phyloP scores from a whole-genome alignment of 108 stramenopile genomes.

The Nannochloropsis gaditana region DNA sequence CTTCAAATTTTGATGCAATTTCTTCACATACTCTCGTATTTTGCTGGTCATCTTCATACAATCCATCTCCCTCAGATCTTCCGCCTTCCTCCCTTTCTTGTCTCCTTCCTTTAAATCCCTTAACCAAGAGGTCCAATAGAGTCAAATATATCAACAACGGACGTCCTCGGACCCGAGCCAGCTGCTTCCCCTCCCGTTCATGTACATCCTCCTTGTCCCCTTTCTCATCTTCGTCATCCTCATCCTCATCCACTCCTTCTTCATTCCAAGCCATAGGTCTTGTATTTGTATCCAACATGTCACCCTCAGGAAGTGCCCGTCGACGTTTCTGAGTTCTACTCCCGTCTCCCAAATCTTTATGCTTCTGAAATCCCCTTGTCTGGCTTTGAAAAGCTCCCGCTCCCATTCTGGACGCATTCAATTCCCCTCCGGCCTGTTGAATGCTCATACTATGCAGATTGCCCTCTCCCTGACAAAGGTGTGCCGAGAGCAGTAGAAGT shows the following conservation, averaged over 20 bases:
- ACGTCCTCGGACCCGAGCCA: not conserved
- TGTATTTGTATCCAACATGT: not conserved
- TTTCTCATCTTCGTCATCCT: not conserved
- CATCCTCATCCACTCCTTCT: not conserved
- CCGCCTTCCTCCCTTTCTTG: not conserved
- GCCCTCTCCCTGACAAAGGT: too few species aligned
- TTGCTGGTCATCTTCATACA: slow-evolving; percentile 18
- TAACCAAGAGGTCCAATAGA: not conserved
- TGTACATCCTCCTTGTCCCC: not conserved
- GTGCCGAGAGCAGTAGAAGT: not conserved
- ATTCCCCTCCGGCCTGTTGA: too few species aligned
- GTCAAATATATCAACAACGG: not conserved
- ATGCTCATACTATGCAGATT: too few species aligned
- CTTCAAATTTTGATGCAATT: not conserved
- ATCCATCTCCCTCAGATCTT: not conserved
- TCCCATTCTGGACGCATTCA: too few species aligned
- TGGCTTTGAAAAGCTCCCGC: too few species aligned
- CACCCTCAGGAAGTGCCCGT: not conserved
- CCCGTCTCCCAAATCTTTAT: not conserved
- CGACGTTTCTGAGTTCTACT: not conserved
- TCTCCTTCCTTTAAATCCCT: not conserved
- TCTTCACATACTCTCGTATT: not conserved
- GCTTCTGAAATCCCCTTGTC: not conserved
- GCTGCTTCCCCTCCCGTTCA: not conserved
- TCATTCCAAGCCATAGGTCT: not conserved